These are phyloP conservation scores for Saccharomycopsis synnaedendra DNA, from an alignment of 805 yeast genomes.

Conservation along the genomic window DNA sequence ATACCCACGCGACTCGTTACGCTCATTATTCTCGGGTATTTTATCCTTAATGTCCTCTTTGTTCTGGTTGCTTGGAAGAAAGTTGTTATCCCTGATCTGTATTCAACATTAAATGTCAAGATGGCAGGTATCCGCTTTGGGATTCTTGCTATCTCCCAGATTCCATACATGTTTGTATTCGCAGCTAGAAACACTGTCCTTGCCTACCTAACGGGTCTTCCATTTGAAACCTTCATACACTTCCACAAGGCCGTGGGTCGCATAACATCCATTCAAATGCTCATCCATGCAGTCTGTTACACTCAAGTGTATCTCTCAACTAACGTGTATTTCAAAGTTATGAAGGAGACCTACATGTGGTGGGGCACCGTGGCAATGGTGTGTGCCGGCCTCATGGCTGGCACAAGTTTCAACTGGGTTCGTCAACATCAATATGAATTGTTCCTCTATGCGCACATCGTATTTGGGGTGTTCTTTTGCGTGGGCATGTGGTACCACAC, in stretches of 20 bases:
- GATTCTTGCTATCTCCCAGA: slow-evolving; percentile 24
- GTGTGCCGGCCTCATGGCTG: slow-evolving; percentile 28
- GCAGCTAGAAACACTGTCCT: slow-evolving; percentile 68
- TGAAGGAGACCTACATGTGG: slow-evolving; percentile 26
- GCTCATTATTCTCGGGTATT: slow-evolving; percentile 24
- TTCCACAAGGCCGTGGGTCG: slow-evolving; percentile 61
- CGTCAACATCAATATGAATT: slow-evolving; percentile 48
- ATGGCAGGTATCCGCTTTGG: slow-evolving; percentile 30
- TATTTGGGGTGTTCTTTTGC: slow-evolving; percentile 41
- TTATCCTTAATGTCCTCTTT: slow-evolving; percentile 20
- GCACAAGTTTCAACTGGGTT: slow-evolving; percentile 37
- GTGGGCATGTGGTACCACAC: slow-evolving; percentile 51
- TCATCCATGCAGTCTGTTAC: slow-evolving; percentile 10
- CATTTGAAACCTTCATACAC: slow-evolving; percentile 48
- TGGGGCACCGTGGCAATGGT: slow-evolving; percentile 37
- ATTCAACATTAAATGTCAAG: slow-evolving; percentile 19
- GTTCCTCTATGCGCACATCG: slow-evolving; percentile 46
- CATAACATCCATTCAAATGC: slow-evolving; percentile 22
- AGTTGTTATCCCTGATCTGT: slow-evolving; percentile 15
- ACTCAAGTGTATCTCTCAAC: not conserved
- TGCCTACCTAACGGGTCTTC: slow-evolving; percentile 48
- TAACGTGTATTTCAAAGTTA: not conserved
- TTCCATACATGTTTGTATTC: slow-evolving; percentile 50
- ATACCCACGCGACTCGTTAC: slow-evolving; percentile 31
- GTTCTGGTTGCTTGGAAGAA: too few species aligned